Conservation (phyloP, 192 early-diverging fungal species). For the Rhizophagus sp. region DNA sequence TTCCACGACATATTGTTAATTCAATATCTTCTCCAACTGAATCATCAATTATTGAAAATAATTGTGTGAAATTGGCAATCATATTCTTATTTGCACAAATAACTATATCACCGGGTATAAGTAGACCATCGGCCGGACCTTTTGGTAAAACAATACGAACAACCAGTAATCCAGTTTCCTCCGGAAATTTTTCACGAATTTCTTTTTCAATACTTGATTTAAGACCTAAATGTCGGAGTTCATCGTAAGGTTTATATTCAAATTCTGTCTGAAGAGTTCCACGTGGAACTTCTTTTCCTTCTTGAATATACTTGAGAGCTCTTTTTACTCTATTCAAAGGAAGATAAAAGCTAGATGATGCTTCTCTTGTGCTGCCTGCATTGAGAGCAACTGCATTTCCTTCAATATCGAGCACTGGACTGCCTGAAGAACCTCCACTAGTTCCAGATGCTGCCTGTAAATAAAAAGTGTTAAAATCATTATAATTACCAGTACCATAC, state of each 20-base stretch:
- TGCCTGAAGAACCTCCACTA: slow-evolving; percentile 77
- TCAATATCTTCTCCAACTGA: slow-evolving; percentile 51
- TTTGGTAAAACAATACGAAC: slow-evolving; percentile 63
- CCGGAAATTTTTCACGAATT: slow-evolving; percentile 61
- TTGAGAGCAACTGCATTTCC: slow-evolving; percentile 77
- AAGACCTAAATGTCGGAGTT: slow-evolving; percentile 69
- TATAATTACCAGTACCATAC: slow-evolving; percentile 68
- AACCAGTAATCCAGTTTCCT: slow-evolving; percentile 70
- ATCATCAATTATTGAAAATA: slow-evolving; percentile 67
- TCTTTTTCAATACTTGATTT: slow-evolving; percentile 63
- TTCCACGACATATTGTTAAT: slow-evolving; percentile 61
- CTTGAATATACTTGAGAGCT: slow-evolving; percentile 60
- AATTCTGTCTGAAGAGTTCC: slow-evolving; percentile 78
- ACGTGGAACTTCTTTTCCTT: slow-evolving; percentile 59
- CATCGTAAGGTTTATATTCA: slow-evolving; percentile 69
- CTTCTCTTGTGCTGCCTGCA: slow-evolving; percentile 62
- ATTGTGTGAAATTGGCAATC: slow-evolving; percentile 69
- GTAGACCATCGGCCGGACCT: slow-evolving; percentile 60
- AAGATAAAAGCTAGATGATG: slow-evolving; percentile 73
- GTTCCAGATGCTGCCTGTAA: slow-evolving; percentile 73
- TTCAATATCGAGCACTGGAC: slow-evolving; percentile 75
- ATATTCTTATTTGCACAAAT: slow-evolving; percentile 62
- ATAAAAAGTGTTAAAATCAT: slow-evolving; percentile 85
- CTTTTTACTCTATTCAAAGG: slow-evolving; percentile 76
- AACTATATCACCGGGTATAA: slow-evolving; percentile 74